These are phyloP conservation scores for Leishmania mexicana DNA, from an alignment of 208 protist species.

Conservation along the genomic window DNA sequence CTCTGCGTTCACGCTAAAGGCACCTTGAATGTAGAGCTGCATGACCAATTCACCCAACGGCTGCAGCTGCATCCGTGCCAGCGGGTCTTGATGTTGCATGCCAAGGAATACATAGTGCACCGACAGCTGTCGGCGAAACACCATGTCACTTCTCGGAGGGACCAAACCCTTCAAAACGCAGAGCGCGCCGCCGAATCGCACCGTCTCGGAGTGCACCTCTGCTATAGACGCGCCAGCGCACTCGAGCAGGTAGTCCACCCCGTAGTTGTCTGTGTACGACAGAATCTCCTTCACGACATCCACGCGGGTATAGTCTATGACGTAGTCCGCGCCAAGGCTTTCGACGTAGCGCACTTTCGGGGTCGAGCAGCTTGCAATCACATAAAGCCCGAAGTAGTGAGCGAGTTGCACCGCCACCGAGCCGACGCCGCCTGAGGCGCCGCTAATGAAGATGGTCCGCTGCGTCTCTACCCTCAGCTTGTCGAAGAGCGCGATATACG, in stretches of 20 bases:
- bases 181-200: constrained; percentile 71
- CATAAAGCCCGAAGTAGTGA: constrained; percentile 68
- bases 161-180: constrained; percentile 60
- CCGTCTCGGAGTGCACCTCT: constrained; percentile 43
- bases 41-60: constrained; percentile 40
- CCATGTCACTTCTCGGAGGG: constrained; percentile 28
- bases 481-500: constrained; percentile 79
- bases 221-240: constrained; percentile 37
- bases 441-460: constrained; percentile 77
- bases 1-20: constrained; percentile 55
- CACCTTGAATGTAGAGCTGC: constrained; percentile 53
- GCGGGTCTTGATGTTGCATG: constrained; percentile 36
- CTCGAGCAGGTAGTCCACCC: constrained; percentile 89
- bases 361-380: constrained; percentile 67
- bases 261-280: constrained; percentile 49
- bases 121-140: constrained; percentile 65
- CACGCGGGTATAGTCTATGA: constrained; percentile 67
- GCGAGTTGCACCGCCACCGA: constrained; percentile 78
- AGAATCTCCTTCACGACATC: constrained; percentile 64
- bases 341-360: constrained; percentile 59
- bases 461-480: constrained; percentile 64
- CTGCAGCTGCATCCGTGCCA: constrained; percentile 45
- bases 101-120: constrained; percentile 67
- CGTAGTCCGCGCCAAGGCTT: constrained; percentile 62
- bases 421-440: constrained; percentile 77